phyloP scores from a whole-genome alignment of 2,329 filamentous ascomycete species.

The Sclerotinia borealis region DNA sequence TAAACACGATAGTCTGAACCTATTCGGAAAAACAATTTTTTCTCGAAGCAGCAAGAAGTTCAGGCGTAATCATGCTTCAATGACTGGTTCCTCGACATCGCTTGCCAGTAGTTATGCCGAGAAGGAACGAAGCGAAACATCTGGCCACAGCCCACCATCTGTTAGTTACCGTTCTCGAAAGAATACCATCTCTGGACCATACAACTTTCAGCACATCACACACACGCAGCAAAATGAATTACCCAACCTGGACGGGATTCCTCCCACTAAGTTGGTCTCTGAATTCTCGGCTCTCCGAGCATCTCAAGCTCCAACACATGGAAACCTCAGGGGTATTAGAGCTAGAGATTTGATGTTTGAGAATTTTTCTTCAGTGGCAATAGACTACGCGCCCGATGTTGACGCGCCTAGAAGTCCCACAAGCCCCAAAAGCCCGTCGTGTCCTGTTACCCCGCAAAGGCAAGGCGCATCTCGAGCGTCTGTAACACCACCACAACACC shows the following conservation, averaged over 20 bases:
- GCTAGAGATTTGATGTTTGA: constrained; percentile 41
- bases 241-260: constrained; percentile 37
- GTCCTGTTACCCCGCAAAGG: constrained; percentile 18
- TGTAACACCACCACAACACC: constrained; percentile 34
- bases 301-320: constrained; percentile 34
- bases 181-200: constrained; percentile 51
- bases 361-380: constrained; percentile 43
- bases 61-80: constrained; percentile 41
- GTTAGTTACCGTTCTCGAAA: constrained; percentile 13
- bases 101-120: constrained; percentile 13
- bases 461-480: constrained; percentile 7
- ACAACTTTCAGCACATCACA: constrained; percentile 61
- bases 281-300: constrained; percentile 40
- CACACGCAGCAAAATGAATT: constrained; percentile 49
- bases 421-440: constrained; percentile 15
- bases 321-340: constrained; percentile 35
- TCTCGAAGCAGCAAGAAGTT: constrained; percentile 44
- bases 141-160: neutral
- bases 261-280: constrained; percentile 38
- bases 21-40: constrained; percentile 51
- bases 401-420: constrained; percentile 4
- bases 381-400: constrained; percentile 25
- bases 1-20: constrained; percentile 52
- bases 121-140: constrained; percentile 13
- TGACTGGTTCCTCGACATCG: constrained; percentile 16